A percentile compares a stretch with the other conserved stretches of the same genome.
Evolutionary conservation across 805 yeast species (phyloP).

Genomic region (Metahyphopichia silvanorum): DNA sequence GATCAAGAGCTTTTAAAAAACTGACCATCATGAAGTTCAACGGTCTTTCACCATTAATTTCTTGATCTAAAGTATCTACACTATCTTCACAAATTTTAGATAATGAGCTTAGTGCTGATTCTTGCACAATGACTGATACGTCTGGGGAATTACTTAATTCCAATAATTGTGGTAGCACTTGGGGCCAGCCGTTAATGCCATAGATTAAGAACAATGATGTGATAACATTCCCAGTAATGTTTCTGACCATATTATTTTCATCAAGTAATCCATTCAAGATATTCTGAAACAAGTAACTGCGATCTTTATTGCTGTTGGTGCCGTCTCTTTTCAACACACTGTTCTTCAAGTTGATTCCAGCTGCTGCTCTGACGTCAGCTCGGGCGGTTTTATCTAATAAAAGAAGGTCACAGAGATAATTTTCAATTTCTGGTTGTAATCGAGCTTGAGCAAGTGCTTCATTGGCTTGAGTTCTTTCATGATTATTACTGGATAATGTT

Average conservation of each 20-base stretch:
- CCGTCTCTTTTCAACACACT: constrained; percentile 45
- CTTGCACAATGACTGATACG: constrained; percentile 37
- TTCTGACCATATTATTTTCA: constrained; percentile 61
- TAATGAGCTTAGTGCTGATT: constrained; percentile 79
- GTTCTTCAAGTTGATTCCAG: constrained; percentile 85
- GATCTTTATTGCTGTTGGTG: constrained; percentile 15
- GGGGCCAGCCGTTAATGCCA: constrained; percentile 75
- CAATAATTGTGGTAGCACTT: constrained; percentile 63
- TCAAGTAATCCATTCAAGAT: constrained; percentile 56
- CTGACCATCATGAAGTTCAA: constrained; percentile 63
- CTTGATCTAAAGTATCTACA: constrained; percentile 58
- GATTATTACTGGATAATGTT: constrained; percentile 60
- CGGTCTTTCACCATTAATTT: constrained; percentile 65
- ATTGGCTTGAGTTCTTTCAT: constrained; percentile 63
- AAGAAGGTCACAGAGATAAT: constrained; percentile 71
- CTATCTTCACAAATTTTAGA: constrained; percentile 91
- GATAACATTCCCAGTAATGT: constrained; percentile 87
- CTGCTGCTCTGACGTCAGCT: constrained; percentile 74
- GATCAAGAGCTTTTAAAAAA: constrained; percentile 50
- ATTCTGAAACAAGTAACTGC: constrained; percentile 38
- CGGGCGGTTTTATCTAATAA: constrained; percentile 47
- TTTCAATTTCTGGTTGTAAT: constrained; percentile 71
- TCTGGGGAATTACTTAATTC: constrained; percentile 45
- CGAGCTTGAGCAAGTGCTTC: constrained; percentile 70
- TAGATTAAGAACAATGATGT: constrained; percentile 71